Evolutionary conservation across 352 stramenopile species (phyloP), one percentile per base, ranked within the genome.

Genomic region (Thalassiosira livingstoniorum): DNA sequence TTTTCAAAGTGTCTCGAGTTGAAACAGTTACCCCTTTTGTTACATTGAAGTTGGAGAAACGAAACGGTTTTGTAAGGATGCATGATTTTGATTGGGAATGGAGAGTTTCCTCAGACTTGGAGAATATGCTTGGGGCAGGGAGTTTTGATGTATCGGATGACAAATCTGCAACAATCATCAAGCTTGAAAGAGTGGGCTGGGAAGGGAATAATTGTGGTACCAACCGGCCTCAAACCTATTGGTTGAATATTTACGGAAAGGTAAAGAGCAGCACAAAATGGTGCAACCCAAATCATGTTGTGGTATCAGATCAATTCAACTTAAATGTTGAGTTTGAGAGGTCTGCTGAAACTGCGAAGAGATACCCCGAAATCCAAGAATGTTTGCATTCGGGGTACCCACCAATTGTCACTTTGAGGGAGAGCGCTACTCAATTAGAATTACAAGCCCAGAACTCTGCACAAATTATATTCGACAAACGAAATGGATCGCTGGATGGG

Each of bases 291-390:
- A 77, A 71, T 23, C 87, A 90, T 61, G 39, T 81, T 0, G 47
- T 92, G 2, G 83, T 84, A 5, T 61, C 23, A 13, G 51, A 85
- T 35, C 87, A 92, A 63, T 81, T 92, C 76, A 51, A 47, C 11
- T 27, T 47, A 15, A 47, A 47, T 47, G 39, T 47, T 15, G 39
- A 47, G 7, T 47, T 47, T 15, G 39, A 15, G 39, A 15, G 39
- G 7, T 47, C n/a, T n/a, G n/a, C n/a, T n/a, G n/a, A n/a, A n/a
- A n/a, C n/a, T n/a, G n/a, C n/a, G n/a, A n/a, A n/a, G n/a, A n/a
- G n/a, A n/a, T n/a, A n/a, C n/a, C n/a, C n/a, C n/a, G n/a, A n/a
- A n/a, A n/a, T n/a, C n/a, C n/a, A n/a, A n/a, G n/a, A n/a, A n/a
- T n/a, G n/a, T n/a, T n/a, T n/a, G n/a, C n/a, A n/a, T n/a, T n/a